Evolutionary conservation across 805 yeast species (phyloP).

Genomic region (Wickerhamomyces hampshirensis): DNA sequence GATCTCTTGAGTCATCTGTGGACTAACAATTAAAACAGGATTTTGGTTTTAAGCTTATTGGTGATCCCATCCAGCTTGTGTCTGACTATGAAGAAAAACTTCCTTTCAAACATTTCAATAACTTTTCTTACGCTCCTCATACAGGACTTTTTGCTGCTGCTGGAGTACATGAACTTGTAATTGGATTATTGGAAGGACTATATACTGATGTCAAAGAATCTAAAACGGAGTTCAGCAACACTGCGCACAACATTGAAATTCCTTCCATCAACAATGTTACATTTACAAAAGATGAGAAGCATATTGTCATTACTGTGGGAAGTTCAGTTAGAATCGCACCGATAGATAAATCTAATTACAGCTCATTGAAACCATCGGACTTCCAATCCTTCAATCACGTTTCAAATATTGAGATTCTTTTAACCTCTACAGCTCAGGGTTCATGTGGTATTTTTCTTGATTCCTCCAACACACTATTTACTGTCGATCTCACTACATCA

Average conservation of each 20-base stretch:
- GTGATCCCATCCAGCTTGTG: slow-evolving; percentile 30
- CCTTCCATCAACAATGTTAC: slow-evolving; percentile 24
- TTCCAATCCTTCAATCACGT: slow-evolving; percentile 13
- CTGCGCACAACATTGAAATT: slow-evolving; percentile 16
- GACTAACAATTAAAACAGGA: slow-evolving; percentile 25
- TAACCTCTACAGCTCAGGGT: slow-evolving; percentile 21
- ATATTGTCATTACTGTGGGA: slow-evolving; percentile 26
- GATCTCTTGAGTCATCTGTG: neutral
- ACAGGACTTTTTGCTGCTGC: slow-evolving; percentile 34
- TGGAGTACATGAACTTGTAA: slow-evolving; percentile 29
- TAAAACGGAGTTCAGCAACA: slow-evolving; percentile 16
- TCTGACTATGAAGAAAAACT: slow-evolving; percentile 29
- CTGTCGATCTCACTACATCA: slow-evolving; percentile 8
- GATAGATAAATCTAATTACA: slow-evolving; percentile 4
- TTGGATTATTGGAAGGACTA: slow-evolving; percentile 32
- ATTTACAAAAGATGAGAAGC: slow-evolving; percentile 29
- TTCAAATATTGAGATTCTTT: slow-evolving; percentile 14
- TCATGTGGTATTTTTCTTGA: slow-evolving; percentile 16
- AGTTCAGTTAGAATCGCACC: slow-evolving; percentile 19
- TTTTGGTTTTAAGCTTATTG: slow-evolving; percentile 39
- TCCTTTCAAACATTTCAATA: slow-evolving; percentile 31
- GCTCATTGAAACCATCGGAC: neutral
- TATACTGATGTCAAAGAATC: slow-evolving; percentile 25
- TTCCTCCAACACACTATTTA: slow-evolving; percentile 10
- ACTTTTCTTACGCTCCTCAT: slow-evolving; percentile 33